Evolutionary conservation across 768 basidiomycete species (phyloP).

Genomic region (Asterophora parasitica): DNA sequence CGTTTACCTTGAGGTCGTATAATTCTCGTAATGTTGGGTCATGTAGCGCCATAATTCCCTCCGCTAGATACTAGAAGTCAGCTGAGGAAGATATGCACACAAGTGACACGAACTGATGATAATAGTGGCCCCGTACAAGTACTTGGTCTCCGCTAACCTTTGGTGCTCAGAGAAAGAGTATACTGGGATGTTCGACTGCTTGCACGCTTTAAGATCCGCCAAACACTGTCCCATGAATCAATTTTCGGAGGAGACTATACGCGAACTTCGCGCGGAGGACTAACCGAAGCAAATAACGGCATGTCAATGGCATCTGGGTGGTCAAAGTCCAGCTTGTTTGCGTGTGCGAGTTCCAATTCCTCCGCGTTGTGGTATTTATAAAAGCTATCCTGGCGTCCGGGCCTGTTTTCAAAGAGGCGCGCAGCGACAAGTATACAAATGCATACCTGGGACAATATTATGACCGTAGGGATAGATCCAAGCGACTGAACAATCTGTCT

Average conservation of each 20-base stretch:
- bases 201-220: slow-evolving; percentile 77
- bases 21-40: slow-evolving; percentile 73
- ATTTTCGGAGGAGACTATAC: neutral
- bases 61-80: slow-evolving; percentile 41
- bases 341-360: slow-evolving; percentile 78
- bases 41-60: slow-evolving; percentile 88
- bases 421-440: neutral
- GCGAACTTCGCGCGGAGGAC: slow-evolving; percentile 14
- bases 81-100: neutral
- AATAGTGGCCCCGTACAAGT: slow-evolving; percentile 89
- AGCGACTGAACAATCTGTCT: slow-evolving; percentile 74
- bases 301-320: slow-evolving; percentile 93
- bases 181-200: slow-evolving; percentile 83
- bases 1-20: slow-evolving; percentile 86
- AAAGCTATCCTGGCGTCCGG: slow-evolving; percentile 73
- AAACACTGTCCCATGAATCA: slow-evolving; percentile 54
- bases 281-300: slow-evolving; percentile 73
- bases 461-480: slow-evolving; percentile 81
- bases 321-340: slow-evolving; percentile 80
- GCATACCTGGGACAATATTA: slow-evolving; percentile 84
- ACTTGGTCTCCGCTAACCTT: slow-evolving; percentile 70
- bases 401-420: neutral
- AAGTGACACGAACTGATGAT: slow-evolving; percentile 61
- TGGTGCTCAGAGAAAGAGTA: slow-evolving; percentile 95
- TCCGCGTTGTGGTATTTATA: slow-evolving; percentile 79